Evolutionary conservation across 1,284 basidiomycete species (phyloP).

Genomic region (Leccinum brunneo-olivaceum): DNA sequence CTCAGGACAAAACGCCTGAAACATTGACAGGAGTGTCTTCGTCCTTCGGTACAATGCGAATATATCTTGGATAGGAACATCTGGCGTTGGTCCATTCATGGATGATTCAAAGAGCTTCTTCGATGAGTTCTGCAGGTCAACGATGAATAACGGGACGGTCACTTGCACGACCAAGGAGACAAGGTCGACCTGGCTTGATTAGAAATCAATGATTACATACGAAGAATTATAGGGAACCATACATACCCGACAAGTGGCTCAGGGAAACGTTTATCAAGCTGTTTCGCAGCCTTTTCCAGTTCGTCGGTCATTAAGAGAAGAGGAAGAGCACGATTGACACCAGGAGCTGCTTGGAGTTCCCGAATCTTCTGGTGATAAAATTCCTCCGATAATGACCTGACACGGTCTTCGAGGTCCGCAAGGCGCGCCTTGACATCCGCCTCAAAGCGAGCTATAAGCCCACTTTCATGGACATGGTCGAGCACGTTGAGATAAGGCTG

Average conservation of each 20-base stretch:
- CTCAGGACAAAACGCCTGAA: constrained; percentile 74
- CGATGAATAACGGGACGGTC: constrained; percentile 68
- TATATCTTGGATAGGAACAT: constrained; percentile 82
- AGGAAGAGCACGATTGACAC: constrained; percentile 74
- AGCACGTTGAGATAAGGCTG: constrained; percentile 60
- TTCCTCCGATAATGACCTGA: constrained; percentile 63
- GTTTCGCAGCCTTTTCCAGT: constrained; percentile 81
- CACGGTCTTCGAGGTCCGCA: constrained; percentile 63
- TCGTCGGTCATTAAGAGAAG: constrained; percentile 81
- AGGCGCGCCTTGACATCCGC: constrained; percentile 60
- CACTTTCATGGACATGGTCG: constrained; percentile 66
- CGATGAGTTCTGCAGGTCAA: constrained; percentile 69
- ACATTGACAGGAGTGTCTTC: constrained; percentile 71
- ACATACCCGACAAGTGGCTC: constrained; percentile 75
- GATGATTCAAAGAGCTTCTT: constrained; percentile 71
- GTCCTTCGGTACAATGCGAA: constrained; percentile 79
- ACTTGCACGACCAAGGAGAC: constrained; percentile 74
- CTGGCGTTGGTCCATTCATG: constrained; percentile 71
- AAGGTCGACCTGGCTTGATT: constrained; percentile 63
- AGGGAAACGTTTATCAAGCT: constrained; percentile 79
- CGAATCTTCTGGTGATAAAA: constrained; percentile 68
- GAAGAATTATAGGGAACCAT: not conserved
- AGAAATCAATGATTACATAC: constrained; percentile 7
- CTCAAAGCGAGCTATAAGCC: constrained; percentile 60
- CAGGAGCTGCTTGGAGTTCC: constrained; percentile 59